Percentiles rank a stretch among this genome's conserved stretches.
phyloP scores from a whole-genome alignment of 2,329 filamentous ascomycete species.

The Aspergillus puulaauensis region DNA sequence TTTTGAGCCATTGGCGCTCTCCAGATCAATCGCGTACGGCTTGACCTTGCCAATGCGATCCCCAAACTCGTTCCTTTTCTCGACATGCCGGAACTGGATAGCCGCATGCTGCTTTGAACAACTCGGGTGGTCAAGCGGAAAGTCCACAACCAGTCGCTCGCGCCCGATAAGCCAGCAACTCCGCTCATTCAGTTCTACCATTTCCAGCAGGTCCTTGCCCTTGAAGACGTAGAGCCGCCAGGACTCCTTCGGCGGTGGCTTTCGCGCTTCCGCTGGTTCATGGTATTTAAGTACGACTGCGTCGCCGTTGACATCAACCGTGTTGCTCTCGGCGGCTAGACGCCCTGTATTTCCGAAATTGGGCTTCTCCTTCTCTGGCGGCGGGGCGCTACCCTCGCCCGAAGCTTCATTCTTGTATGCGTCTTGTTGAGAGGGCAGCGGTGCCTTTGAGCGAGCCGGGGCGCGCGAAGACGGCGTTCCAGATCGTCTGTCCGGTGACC shows the following conservation, averaged over 20 bases:
- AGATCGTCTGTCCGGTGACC: conserved; percentile 27
- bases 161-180: conserved; percentile 91
- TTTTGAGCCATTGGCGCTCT: conserved; percentile 85
- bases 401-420: conserved; percentile 40
- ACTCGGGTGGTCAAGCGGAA: conserved; percentile 84
- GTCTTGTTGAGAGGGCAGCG: conserved; percentile 48
- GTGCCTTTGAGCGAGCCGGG: conserved; percentile 35
- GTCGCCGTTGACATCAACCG: conserved; percentile 61
- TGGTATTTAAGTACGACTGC: conserved; percentile 89
- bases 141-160: conserved; percentile 76
- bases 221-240: conserved; percentile 97
- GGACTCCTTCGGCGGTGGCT: conserved; percentile 71
- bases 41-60: conserved; percentile 76
- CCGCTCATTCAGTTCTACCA: conserved; percentile 70
- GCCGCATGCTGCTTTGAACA: conserved; percentile 95
- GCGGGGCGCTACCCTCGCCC: conserved; percentile 27
- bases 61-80: conserved; percentile 81
- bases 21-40: conserved; percentile 90
- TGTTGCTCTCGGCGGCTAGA: conserved; percentile 85
- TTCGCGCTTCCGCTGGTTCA: conserved; percentile 89
- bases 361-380: conserved; percentile 67
- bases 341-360: conserved; percentile 80
- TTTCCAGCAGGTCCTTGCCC: conserved; percentile 74
- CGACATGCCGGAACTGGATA: conserved; percentile 84
- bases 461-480: conserved; percentile 27